phyloP scores from a whole-genome alignment of 768 basidiomycete species.

The Leccinum truebloodii region DNA sequence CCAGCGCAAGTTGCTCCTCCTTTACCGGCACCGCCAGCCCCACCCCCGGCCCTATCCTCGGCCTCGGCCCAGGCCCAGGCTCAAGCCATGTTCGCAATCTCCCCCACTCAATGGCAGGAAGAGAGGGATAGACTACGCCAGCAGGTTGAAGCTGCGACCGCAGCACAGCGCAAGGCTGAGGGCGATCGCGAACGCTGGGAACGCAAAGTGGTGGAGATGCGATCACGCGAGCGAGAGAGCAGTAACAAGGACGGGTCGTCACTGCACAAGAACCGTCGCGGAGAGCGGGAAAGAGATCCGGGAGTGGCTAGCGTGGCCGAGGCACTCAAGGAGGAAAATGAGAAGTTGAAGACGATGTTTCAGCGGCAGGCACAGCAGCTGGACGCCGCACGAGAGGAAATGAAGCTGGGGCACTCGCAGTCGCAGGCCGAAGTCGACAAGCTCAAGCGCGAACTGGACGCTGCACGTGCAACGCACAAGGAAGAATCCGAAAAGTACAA shows the following conservation, averaged over 20 bases:
- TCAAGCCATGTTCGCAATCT: no score
- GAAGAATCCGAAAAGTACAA: conserved; percentile 28
- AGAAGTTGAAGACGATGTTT: conserved; percentile 23
- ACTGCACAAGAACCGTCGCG: conserved; percentile 17
- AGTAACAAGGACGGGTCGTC: conserved; percentile 13
- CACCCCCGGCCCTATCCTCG: neutral
- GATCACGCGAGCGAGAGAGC: conserved; percentile 16
- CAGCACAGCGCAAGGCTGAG: conserved; percentile 18
- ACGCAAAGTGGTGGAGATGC: conserved; percentile 21
- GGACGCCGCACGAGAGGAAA: conserved; percentile 10
- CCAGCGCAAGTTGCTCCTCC: neutral
- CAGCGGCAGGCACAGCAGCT: conserved; percentile 21
- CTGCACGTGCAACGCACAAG: conserved; percentile 4
- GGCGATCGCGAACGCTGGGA: conserved; percentile 24
- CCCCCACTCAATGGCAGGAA: conserved; percentile 4
- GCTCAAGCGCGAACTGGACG: conserved; percentile 16
- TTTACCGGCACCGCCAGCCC: neutral
- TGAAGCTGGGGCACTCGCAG: conserved; percentile 12
- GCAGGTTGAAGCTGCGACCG: conserved; percentile 15
- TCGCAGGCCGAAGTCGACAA: conserved; percentile 13
- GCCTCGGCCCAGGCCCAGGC: neutral
- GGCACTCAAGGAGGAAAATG: conserved; percentile 26
- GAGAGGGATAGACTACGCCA: conserved; percentile 13
- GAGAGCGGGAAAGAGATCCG: conserved; percentile 16
- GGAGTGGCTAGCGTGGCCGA: conserved; percentile 1